Base-by-base conservation (phyloP, 2,329 filamentous ascomycete genomes). In the Pestalotiopsis sp. region DNA sequence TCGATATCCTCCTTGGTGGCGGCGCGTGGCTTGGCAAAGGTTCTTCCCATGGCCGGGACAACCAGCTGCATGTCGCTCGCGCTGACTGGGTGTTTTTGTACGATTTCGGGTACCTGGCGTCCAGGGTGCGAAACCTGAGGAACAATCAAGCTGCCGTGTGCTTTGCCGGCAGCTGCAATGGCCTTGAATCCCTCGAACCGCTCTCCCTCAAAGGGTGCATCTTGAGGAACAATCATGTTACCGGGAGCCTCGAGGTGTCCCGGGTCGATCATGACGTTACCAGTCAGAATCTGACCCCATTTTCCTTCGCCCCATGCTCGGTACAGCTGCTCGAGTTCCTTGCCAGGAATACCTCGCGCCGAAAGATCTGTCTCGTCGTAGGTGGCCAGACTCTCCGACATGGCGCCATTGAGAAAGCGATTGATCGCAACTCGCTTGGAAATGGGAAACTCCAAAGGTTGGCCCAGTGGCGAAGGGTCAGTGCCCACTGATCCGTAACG, bases 321-420 rank as follows among this genome's bases (percentile, higher is more conserved):
- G 78, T 92, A 92, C 56, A 89, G 80, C 40, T 89, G 86, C 73
- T 88, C 75, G 23, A 80, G 73, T 59, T 82, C 77, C 38, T 77
- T 71, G 3, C 79, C 78, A 1, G 82, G 82, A 25, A 83, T 73
- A 0, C 82, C 83, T 57, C 90, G 84, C 3, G 82, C 82, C 25
- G 84, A 78, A 9, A 86, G 72, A 68, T 88, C 82, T 27, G 83
- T 83, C 6, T 85, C 81, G 68, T 87, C 83, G 88, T 88, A 92
- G 4, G 85, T 88, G 0, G 89, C 87, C 14, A 92, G 80, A 7
- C 85, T 82, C 76, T 93, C 91, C 2, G 87, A 87, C 90, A 92
- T 92, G 57, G 91, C 87, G 5, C 83, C 89, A 78, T 92, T 92
- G 71, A 92, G 77, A 74, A 92, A 89, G n/a, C 89, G 83, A 75